These are phyloP conservation scores for Fraxinus dipetala DNA, from an alignment of 305 asterid genomes.

Conservation along the genomic window DNA sequence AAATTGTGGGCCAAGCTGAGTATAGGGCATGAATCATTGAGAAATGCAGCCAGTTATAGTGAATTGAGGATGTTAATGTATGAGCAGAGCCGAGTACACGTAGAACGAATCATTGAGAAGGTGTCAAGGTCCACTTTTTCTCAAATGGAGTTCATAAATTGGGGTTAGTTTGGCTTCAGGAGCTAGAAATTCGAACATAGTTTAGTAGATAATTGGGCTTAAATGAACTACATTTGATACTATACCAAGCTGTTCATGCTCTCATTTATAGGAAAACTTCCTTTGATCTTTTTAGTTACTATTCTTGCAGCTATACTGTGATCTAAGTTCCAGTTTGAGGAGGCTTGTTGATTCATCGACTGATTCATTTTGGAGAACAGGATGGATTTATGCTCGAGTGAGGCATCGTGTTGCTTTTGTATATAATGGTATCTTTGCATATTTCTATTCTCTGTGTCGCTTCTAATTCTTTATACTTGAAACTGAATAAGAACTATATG, in stretches of 20 bases:
- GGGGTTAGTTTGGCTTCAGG: neutral
- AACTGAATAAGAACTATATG: neutral
- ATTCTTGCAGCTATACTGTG: slow-evolving; percentile 64
- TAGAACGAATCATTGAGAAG: neutral
- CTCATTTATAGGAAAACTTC: neutral
- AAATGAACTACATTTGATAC: neutral
- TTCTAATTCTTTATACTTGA: slow-evolving; percentile 14
- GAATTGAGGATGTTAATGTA: neutral
- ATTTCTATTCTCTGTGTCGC: neutral
- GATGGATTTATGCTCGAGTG: slow-evolving; percentile 90
- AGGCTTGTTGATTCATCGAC: slow-evolving; percentile 70
- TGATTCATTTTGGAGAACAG: slow-evolving; percentile 84
- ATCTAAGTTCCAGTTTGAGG: slow-evolving; percentile 66
- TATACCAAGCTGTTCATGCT: neutral
- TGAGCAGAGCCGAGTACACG: neutral
- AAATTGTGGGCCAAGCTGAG: neutral
- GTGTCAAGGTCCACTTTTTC: neutral
- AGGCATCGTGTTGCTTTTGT: slow-evolving; percentile 67
- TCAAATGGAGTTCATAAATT: slow-evolving; percentile 5
- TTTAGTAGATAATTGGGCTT: neutral
- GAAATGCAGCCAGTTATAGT: neutral
- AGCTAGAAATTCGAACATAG: neutral
- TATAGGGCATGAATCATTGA: slow-evolving; percentile 11
- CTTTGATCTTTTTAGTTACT: slow-evolving; percentile 17
- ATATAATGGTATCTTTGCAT: slow-evolving; percentile 55